Evolutionary conservation across 2,329 filamentous ascomycete species (phyloP), one percentile per base, ranked within the genome.

Genomic region (Karstenula rhodostoma): DNA sequence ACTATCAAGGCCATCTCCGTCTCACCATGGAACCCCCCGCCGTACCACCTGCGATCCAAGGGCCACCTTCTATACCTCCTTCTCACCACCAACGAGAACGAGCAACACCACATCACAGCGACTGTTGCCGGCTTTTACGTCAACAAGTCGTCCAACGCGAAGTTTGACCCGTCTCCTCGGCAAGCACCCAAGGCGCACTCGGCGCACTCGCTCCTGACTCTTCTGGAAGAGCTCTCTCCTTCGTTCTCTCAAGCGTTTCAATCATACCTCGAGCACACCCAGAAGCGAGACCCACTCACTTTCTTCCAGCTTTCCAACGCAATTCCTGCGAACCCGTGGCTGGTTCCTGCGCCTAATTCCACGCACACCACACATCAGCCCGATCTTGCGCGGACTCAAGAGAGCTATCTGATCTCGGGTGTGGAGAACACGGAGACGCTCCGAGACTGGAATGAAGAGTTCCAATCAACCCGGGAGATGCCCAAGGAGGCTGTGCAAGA

Each of bases 381-480:
- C 25, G 95, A 99, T 76, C 86, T 93, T 63, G 92, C 94, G 23
- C 88, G 96, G 57, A 92, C 94, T 23, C 95, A 99, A 80, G 95
- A 99, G 82, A 92, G 91, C 51, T 97, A 92, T 75, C 83, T 99
- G 61, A 89, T 98, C 61, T 87, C 92, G 22, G 96, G 96, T 32
- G 89, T 94, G 27, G 95, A 99, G 73, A 97, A 94, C 76, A 92
- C 93, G 0, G 95, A 99, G 74, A 97, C 93, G 4, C 83, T 99
- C 64, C 89, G 95, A 60, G 95, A 99, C 78, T 99, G 96, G 94
- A 99, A 99, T 71, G 95, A 99, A 78, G 95, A 99, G 76, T 96
- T 99, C 75, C 95, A 99, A 79, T 97, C 94, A 2, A 97, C 95
- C 12, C 90, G 93, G 71, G 95, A 99, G 78, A 86, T 99, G 65